Conservation (phyloP, 495 filamentous ascomycete genomes). For the Aspergillus steynii region DNA sequence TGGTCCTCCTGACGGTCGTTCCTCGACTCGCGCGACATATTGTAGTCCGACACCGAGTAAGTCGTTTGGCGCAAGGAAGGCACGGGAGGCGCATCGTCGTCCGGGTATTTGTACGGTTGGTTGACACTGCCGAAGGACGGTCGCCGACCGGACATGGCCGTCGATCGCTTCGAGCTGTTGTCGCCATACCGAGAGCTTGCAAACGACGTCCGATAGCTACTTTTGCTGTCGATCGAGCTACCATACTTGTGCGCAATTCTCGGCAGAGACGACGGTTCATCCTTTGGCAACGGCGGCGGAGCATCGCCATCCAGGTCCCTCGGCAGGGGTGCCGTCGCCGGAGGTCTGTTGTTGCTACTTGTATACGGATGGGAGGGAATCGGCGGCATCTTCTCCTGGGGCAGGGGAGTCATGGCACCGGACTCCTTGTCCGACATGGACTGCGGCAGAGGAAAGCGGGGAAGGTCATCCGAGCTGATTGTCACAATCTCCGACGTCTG, state of each 20-base stretch:
- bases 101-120: slow-evolving; percentile 32
- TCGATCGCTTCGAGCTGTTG: slow-evolving; percentile 29
- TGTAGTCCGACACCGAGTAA: slow-evolving; percentile 22
- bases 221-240: slow-evolving; percentile 42
- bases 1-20: slow-evolving; percentile 25
- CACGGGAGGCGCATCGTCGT: slow-evolving; percentile 43
- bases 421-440: slow-evolving; percentile 35
- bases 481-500: slow-evolving; percentile 45
- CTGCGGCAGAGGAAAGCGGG: slow-evolving; percentile 56
- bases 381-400: slow-evolving; percentile 18
- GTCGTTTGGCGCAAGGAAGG: slow-evolving; percentile 31
- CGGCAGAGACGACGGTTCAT: not conserved
- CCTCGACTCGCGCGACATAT: slow-evolving; percentile 23
- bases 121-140: slow-evolving; percentile 43
- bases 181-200: slow-evolving; percentile 44
- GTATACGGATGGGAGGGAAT: slow-evolving; percentile 20
- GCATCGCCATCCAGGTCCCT: slow-evolving; percentile 21
- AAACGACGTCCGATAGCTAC: slow-evolving; percentile 46
- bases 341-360: slow-evolving; percentile 1
- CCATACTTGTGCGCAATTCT: slow-evolving; percentile 26
- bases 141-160: slow-evolving; percentile 34
- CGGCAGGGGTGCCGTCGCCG: slow-evolving; percentile 12
- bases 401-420: slow-evolving; percentile 16
- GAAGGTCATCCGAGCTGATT: slow-evolving; percentile 52
- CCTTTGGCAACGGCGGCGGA: slow-evolving; percentile 20